Base-by-base conservation (phyloP, 2,329 filamentous ascomycete species). In the Sarocladium strictum region DNA sequence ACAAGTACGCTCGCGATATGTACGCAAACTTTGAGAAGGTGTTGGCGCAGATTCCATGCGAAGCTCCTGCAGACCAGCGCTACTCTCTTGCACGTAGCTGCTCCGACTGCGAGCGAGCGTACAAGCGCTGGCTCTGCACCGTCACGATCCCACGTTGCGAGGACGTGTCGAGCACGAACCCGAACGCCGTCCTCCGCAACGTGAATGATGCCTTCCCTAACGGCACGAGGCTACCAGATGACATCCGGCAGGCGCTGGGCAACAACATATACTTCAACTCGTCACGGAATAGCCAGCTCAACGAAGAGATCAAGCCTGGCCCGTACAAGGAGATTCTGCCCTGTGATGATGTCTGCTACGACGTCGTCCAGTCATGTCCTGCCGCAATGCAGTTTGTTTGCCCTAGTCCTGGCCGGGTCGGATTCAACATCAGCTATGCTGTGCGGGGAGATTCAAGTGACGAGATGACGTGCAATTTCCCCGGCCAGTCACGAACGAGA, bases 301-400 rank as follows among this genome's bases (percentile, higher is more conserved):
- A 97, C 63, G 62, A 74, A 2, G 60, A 72, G 1, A 83, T 97
- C 56, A 71, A 78, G 58, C 92, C 94, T 0, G 94, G 94, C 0
- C 94, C 94, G 0, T 97, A 99, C 72, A 95, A 92, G 66, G 94
- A 99, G 72, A 76, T 97, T 19, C 74, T 96, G 9, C 94, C 94
- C 0, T 97, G 93, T 64, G 82, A 89, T 57, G 87, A 96, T 59
- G 72, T 97, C 52, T 99, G 94, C 72, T 94, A 91, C 66, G 83
- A 86, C 54, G 77, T 99, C 1, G 89, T 96, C 11, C 85, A 87
- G 70, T 90, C 82, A 65, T 99, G 94, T 70, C 93, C 94, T 0
- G 79, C 90, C 0, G 71, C 77, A 1, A 73, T 99, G 61, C 76
- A 78, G 0, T 97, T 99, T 63, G 72, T 67, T 1, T 99, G 94